Conservation (phyloP, 805 yeast species). For the Helenozyma rhizophorensis region DNA sequence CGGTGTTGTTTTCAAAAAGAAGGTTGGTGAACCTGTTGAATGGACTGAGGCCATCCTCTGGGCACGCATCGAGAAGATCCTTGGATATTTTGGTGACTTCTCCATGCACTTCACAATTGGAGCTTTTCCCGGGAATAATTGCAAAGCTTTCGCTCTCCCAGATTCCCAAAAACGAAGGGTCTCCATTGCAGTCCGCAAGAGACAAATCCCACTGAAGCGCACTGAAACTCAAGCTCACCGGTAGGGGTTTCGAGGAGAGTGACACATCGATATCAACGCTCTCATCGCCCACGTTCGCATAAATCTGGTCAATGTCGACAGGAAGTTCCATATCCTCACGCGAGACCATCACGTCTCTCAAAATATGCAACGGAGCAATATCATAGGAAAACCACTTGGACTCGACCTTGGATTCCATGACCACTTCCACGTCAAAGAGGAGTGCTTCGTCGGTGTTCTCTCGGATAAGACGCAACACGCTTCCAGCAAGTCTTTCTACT, state of each 20-base stretch:
- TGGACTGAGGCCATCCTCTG: slow-evolving; percentile 15
- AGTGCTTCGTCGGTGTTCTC: slow-evolving; percentile 6
- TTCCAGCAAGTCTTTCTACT: slow-evolving; percentile 11
- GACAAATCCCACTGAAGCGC: slow-evolving; percentile 25
- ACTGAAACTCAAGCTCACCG: slow-evolving; percentile 16
- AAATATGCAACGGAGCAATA: slow-evolving; percentile 14
- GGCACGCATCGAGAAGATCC: slow-evolving; percentile 18
- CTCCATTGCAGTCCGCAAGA: slow-evolving; percentile 22
- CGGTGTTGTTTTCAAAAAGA: slow-evolving; percentile 14
- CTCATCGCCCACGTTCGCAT: slow-evolving; percentile 5
- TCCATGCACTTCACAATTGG: too few relatives aligned
- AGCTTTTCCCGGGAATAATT: too few relatives aligned
- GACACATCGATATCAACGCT: background rate
- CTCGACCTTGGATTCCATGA: slow-evolving; percentile 16
- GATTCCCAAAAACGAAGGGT: slow-evolving; percentile 19
- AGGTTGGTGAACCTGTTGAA: slow-evolving; percentile 19
- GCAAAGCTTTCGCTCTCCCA: slow-evolving; percentile 17
- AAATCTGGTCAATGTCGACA: slow-evolving; percentile 3
- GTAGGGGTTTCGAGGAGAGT: slow-evolving; percentile 6
- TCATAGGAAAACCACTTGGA: slow-evolving; percentile 15
- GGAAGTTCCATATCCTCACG: slow-evolving; percentile 1
- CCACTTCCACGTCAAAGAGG: slow-evolving; percentile 19
- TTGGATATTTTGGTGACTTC: slow-evolving; percentile 12
- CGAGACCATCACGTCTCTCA: slow-evolving; percentile 4
- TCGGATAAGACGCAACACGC: slow-evolving; percentile 5